Conservation (phyloP, 2,329 filamentous ascomycete genomes). For the Calonectria hawksworthii region DNA sequence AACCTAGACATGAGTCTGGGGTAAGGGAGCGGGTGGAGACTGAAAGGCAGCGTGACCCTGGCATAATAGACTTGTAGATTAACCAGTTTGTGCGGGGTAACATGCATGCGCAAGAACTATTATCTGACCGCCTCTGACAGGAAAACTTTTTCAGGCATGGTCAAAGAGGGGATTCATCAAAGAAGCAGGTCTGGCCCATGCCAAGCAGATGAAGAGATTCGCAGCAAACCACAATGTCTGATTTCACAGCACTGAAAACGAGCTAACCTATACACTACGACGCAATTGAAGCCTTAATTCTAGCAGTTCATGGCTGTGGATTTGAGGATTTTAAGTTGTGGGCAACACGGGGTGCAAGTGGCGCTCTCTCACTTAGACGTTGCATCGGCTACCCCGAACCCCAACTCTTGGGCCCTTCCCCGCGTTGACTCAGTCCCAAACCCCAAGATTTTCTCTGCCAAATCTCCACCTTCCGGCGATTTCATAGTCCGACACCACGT, state of each 20-base stretch:
- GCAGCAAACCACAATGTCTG: conserved; percentile 7
- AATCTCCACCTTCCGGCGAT: background rate
- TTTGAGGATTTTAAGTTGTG: background rate
- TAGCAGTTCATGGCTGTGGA: background rate
- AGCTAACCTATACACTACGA: no score
- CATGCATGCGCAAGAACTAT: conserved; percentile 44
- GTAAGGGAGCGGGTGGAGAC: conserved; percentile 45
- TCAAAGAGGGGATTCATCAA: background rate
- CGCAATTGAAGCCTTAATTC: background rate
- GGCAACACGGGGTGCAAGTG: background rate
- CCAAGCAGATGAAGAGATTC: conserved; percentile 29
- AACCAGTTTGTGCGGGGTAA: conserved; percentile 43
- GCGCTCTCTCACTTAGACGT: background rate
- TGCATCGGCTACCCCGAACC: background rate
- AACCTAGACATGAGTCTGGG: conserved; percentile 38
- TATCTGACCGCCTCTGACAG: conserved; percentile 34
- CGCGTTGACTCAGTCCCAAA: background rate
- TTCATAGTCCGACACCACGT: conserved; percentile 15
- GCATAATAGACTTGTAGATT: conserved; percentile 43
- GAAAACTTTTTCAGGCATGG: conserved; percentile 33
- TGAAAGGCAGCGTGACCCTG: conserved; percentile 32
- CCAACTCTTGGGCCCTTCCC: background rate
- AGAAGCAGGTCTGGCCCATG: conserved; percentile 32
- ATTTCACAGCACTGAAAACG: background rate
- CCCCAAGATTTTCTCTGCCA: background rate